A percentile compares a stretch with the other conserved stretches of the same genome.
Conservation (phyloP, 2,329 filamentous ascomycete genomes). For the Pseudocercospora fuligena region DNA sequence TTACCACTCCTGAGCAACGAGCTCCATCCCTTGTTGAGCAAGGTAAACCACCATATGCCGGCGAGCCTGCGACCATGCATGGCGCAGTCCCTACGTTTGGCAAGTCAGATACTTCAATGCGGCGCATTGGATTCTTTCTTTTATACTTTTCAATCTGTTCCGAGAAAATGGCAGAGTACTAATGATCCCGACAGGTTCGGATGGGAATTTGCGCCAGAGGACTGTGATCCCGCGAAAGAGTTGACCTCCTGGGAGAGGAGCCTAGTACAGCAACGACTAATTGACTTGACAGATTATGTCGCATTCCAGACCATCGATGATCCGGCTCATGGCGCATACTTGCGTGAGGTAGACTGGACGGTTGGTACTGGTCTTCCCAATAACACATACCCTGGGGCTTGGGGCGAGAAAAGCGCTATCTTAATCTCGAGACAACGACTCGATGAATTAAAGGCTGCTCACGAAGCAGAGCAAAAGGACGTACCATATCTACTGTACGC, state of each 20-base stretch:
- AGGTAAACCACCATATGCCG: not conserved
- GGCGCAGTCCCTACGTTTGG: not conserved
- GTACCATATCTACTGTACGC: not conserved
- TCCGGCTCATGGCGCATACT: not conserved
- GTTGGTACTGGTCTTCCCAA: not conserved
- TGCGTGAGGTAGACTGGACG: not conserved
- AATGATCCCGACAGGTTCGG: not conserved
- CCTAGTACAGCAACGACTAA: not conserved
- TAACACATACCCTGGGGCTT: not conserved
- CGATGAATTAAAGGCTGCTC: not conserved
- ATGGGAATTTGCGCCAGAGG: not conserved
- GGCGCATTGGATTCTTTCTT: conserved; percentile 8
- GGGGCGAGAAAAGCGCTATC: not conserved
- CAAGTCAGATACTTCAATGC: not conserved
- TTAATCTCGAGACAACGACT: not conserved
- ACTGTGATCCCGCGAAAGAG: not conserved
- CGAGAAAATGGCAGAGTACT: not conserved
- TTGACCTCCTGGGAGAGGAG: not conserved
- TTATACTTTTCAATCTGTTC: not conserved
- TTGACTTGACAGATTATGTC: conserved; percentile 1
- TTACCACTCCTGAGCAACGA: not conserved
- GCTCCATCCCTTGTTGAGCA: not conserved
- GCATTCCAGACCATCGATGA: not conserved
- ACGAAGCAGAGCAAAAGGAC: not conserved
- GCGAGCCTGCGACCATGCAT: not conserved